Evolutionary conservation across 495 filamentous ascomycete genomes (phyloP), one percentile per base, ranked within the genome.

Genomic region (Ramalina intermedia): DNA sequence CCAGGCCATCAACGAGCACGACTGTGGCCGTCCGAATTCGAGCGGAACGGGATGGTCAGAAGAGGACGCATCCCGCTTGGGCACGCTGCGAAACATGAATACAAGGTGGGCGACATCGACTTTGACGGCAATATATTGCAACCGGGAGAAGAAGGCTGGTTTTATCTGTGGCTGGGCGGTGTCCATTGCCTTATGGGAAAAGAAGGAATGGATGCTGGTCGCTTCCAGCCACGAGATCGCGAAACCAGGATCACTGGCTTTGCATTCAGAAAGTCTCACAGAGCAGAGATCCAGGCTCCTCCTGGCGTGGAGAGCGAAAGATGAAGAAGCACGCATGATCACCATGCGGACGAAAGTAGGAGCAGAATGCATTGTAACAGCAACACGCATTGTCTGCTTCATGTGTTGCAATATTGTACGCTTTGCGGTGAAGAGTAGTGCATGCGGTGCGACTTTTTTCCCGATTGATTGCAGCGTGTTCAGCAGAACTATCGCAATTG

Each of bases 151-250:
- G 40, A 14, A 20, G 47, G 52, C 3, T 54, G 23, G 29, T 54
- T 50, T 33, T 50, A 50, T 11, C 26, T 41, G 6, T 50, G 47
- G 29, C 50, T 37, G 40, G 24, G 23, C 8, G 42, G 47, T 1
- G 6, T 54, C n/a, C 52, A 50, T 13, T 46, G 41, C 23, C 41
- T 54, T 0, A 50, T 50, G 47, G 52, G 52, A 0, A 54, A 54
- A 23, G 52, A 54, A 37, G 52, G 52, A 1, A 33, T 38, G 14
- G 52, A 54, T 47, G 41, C 16, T 1, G 27, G 17, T 0, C 21
- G 12, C 4, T 50, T 50, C 21, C 11, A 41, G 5, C 9, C 46
- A 2, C 41, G 52, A 4, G 38, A 41, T 2, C 26, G 23, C 6
- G 9, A 2, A 47, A 50, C 21, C 21, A 13, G 21, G 41, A 44